Evolutionary conservation across 2,329 filamentous ascomycete species (phyloP).

Genomic region (Calonectria leucothoes): DNA sequence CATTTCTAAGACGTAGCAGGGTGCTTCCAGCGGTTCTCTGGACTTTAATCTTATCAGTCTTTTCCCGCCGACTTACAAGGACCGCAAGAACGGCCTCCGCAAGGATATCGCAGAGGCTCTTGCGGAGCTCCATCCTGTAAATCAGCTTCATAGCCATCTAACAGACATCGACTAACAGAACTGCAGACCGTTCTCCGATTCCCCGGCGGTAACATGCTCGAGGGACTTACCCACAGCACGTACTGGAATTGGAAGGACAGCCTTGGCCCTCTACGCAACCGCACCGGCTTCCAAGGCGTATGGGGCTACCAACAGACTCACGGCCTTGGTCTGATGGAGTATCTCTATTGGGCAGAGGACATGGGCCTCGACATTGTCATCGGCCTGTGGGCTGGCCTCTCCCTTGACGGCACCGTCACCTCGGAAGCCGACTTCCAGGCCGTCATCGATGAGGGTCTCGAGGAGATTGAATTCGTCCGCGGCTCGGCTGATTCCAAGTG

Average conservation of each 20-base stretch:
- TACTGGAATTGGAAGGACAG: slow-evolving; percentile 66
- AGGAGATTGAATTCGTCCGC: slow-evolving; percentile 73
- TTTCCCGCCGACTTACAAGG: slow-evolving; percentile 71
- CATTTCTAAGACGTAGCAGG: slow-evolving; percentile 30
- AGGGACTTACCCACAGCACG: slow-evolving; percentile 55
- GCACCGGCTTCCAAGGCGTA: slow-evolving; percentile 66
- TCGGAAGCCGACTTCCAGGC: slow-evolving; percentile 63
- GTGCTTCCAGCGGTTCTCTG: slow-evolving; percentile 53
- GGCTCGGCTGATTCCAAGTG: slow-evolving; percentile 65
- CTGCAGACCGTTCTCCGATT: slow-evolving; percentile 68
- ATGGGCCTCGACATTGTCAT: slow-evolving; percentile 68
- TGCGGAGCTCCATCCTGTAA: slow-evolving; percentile 61
- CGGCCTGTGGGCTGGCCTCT: slow-evolving; percentile 68
- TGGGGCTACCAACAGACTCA: slow-evolving; percentile 73
- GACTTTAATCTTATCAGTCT: slow-evolving; percentile 70
- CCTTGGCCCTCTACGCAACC: slow-evolving; percentile 63
- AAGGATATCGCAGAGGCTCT: slow-evolving; percentile 66
- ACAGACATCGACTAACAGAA: fast-evolving
- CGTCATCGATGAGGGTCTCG: slow-evolving; percentile 69
- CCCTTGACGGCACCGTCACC: slow-evolving; percentile 64
- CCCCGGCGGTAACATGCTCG: slow-evolving; percentile 74
- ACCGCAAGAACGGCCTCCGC: slow-evolving; percentile 67
- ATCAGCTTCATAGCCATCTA: not conserved
- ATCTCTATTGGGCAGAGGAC: slow-evolving; percentile 70
- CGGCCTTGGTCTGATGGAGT: slow-evolving; percentile 72